A percentile compares a stretch with the other conserved stretches of the same genome.
Evolutionary conservation across 108 stramenopile genomes (phyloP).

Genomic region (Discostella pseudostelligera): DNA sequence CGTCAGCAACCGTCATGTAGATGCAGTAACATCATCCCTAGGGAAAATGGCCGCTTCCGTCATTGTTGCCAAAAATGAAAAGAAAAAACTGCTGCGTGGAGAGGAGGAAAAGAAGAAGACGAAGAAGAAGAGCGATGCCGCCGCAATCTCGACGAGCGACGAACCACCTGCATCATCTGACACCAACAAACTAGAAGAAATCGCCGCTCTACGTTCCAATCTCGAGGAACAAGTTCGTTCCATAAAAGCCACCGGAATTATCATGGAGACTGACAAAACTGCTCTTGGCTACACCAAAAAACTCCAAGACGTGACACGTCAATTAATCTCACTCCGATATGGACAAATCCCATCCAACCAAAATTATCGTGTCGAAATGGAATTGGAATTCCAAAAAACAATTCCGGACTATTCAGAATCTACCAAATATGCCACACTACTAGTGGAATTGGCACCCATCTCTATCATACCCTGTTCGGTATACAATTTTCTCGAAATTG

Average conservation of each 20-base stretch:
- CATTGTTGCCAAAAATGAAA: background rate
- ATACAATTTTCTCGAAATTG: conserved; percentile 81
- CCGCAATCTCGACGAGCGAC: too few relatives aligned
- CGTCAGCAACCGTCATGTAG: background rate
- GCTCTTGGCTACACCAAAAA: conserved; percentile 45
- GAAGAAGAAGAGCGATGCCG: too few relatives aligned
- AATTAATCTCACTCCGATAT: conserved; percentile 57
- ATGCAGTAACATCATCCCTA: background rate
- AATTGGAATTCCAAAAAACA: conserved; percentile 71
- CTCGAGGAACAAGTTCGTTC: conserved; percentile 65
- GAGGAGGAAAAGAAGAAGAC: background rate
- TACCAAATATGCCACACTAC: conserved; percentile 48
- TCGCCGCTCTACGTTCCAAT: conserved; percentile 8
- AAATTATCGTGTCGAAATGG: conserved; percentile 60
- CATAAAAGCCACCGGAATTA: conserved; percentile 63
- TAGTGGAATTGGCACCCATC: conserved; percentile 72
- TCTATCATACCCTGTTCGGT: conserved; percentile 66
- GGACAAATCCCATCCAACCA: conserved; percentile 18
- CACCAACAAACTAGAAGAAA: conserved; percentile 25
- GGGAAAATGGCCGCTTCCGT: background rate
- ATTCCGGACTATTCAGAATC: conserved; percentile 59
- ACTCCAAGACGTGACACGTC: conserved; percentile 65
- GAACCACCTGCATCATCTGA: background rate
- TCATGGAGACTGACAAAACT: conserved; percentile 71
- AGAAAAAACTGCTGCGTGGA: background rate